Percentiles rank a stretch among this genome's conserved stretches.
phyloP scores from a whole-genome alignment of 331 rosid species.

The Quercus lobata region DNA sequence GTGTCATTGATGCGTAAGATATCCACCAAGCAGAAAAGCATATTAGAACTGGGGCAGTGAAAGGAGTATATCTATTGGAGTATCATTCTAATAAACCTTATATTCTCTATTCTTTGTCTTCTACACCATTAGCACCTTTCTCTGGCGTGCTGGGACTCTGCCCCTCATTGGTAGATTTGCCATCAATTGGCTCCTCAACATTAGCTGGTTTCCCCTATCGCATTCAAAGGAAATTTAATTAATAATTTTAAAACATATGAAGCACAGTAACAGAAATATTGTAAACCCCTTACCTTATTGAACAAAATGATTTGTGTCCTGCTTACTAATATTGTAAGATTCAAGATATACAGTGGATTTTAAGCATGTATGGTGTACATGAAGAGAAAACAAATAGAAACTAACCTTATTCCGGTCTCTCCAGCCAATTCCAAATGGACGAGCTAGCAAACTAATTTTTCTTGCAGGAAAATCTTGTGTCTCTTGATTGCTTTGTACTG shows the following conservation, averaged over 20 bases:
- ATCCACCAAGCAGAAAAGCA: conserved; percentile 14
- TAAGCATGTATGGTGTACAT: neutral
- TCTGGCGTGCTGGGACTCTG: conserved; percentile 34
- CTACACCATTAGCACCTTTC: conserved; percentile 48
- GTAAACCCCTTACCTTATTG: neutral
- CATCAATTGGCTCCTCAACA: conserved; percentile 48
- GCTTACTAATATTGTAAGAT: neutral
- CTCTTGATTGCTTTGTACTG: conserved; percentile 55
- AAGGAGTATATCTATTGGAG: conserved; percentile 8
- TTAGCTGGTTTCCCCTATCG: conserved; percentile 58
- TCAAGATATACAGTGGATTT: neutral
- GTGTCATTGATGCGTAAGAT: conserved; percentile 13
- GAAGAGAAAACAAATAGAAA: neutral
- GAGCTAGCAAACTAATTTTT: conserved; percentile 75
- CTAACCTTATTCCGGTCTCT: conserved; percentile 91
- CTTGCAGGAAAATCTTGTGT: conserved; percentile 56
- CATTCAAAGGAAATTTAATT: conserved; percentile 19
- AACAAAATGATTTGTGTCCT: neutral
- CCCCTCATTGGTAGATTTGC: conserved; percentile 36
- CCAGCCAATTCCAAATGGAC: conserved; percentile 98
- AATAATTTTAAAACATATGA: conserved; percentile 5
- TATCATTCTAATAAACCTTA: conserved; percentile 10
- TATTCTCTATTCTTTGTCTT: conserved; percentile 39
- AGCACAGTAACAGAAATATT: neutral
- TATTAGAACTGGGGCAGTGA: neutral